A percentile compares a stretch with the other conserved stretches of the same genome.
phyloP scores from a whole-genome alignment of 371 early-diverging fungal species.

The Mortierella sp. region DNA sequence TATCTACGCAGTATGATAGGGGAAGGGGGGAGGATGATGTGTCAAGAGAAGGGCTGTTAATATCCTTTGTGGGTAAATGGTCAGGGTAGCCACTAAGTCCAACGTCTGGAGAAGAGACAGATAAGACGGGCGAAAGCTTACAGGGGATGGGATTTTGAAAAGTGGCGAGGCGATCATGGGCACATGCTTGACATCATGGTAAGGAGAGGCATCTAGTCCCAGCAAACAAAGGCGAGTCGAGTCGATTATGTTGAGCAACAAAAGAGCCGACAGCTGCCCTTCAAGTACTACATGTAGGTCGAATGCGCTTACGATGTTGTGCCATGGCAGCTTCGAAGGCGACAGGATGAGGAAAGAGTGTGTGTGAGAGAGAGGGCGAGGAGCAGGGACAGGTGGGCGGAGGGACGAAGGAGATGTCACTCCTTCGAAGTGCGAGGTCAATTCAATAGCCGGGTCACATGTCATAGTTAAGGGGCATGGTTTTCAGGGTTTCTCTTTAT shows the following conservation, averaged over 20 bases:
- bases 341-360: background rate
- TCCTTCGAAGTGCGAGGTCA: too few relatives aligned
- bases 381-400: background rate
- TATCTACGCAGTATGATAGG: conserved; percentile 20
- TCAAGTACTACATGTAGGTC: background rate
- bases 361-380: background rate
- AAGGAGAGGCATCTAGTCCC: conserved; percentile 41
- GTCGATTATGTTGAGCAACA: too few relatives aligned
- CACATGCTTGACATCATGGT: conserved; percentile 50
- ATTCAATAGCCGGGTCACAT: too few relatives aligned
- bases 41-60: background rate
- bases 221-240: too few relatives aligned
- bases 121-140: conserved; percentile 3
- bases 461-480: too few relatives aligned
- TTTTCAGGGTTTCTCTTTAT: too few relatives aligned
- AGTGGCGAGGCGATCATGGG: conserved; percentile 49
- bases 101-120: background rate
- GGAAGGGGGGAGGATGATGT: background rate
- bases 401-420: background rate
- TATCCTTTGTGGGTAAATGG: too few relatives aligned
- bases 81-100: conserved; percentile 8
- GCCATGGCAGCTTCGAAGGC: conserved; percentile 19
- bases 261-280: background rate
- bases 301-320: conserved; percentile 36
- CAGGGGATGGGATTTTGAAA: conserved; percentile 34